Conservation (phyloP, 495 filamentous ascomycete species). For the Penicillium desertorum region DNA sequence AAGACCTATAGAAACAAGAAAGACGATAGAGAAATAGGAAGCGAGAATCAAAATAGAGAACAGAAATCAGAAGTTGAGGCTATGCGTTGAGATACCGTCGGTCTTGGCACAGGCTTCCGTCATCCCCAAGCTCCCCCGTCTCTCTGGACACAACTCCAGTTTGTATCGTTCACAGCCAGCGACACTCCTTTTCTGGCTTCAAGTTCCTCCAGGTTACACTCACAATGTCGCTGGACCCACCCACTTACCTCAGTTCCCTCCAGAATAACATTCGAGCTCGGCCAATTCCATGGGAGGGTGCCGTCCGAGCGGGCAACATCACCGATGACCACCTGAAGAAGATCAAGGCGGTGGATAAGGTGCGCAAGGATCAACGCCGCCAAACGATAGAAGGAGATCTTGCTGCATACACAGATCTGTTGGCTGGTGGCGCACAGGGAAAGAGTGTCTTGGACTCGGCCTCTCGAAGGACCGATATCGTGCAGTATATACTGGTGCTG, state of each 20-base stretch:
- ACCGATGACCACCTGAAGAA: conserved; percentile 91
- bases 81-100: conserved; percentile 24
- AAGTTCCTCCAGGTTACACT: conserved; percentile 18
- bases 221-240: conserved; percentile 82
- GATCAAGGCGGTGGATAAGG: conserved; percentile 97
- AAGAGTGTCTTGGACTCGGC: conserved; percentile 81
- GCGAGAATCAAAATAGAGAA: conserved; percentile 5
- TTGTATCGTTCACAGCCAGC: conserved; percentile 11
- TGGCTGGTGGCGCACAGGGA: conserved; percentile 69
- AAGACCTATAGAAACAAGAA: conserved; percentile 3
- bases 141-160: conserved; percentile 16
- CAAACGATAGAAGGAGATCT: conserved; percentile 78
- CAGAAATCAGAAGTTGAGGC: conserved; percentile 18
- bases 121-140: conserved; percentile 30
- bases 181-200: conserved; percentile 16
- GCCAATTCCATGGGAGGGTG: conserved; percentile 97
- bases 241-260: conserved; percentile 83
- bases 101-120: conserved; percentile 37
- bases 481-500: conserved; percentile 92
- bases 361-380: conserved; percentile 81
- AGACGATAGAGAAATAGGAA: conserved; percentile 11
- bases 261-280: conserved; percentile 93
- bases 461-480: conserved; percentile 75
- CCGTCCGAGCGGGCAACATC: conserved; percentile 88
- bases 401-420: conserved; percentile 70